Evolutionary conservation across 805 yeast genomes (phyloP), one percentile per base, ranked within the genome.

Genomic region (Scheffersomyces amazonensis): DNA sequence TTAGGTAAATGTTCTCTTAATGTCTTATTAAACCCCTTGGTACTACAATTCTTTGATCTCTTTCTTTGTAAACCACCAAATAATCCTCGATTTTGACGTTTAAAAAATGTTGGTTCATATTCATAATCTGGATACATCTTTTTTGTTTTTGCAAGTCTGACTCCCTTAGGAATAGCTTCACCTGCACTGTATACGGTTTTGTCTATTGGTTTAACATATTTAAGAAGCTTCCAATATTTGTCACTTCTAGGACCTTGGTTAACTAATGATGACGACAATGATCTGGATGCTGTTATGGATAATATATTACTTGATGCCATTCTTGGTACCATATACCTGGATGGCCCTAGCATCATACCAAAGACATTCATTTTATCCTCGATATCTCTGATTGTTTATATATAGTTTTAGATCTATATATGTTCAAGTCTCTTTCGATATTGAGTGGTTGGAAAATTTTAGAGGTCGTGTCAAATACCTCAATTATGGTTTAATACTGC

Each of bases 1-100:
- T 93, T 93, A 28, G 96, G 96, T 49, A 74, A 64, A 81, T 93
- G 91, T 17, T 71, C 69, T 53, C 93, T 73, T 60, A 84, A 76
- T 42, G 80, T 79, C 54, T 81, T 82, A 65, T 86, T 87, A 36
- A 81, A 80, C 54, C 76, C 71, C 56, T 88, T 96, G 7, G 8
- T 12, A 12, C 96, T 79, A 41, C 90, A 75, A 40, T 78, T 76
- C 62, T 87, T 78, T 49, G 96, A 95, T 46, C 80, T 75, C 47
- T 78, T 80, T 35, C 87, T 76, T 54, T 83, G 83, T 39, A 85
- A 78, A 12, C 96, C 99, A 17, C 98, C 99, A 58, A 77, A 91
- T 30, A 93, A 72, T 4, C 98, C 99, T 36, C 82, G 68, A 59
- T 91, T 87, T 49, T 90, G 81, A 63, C 89, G 84, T 58, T 89